These are phyloP conservation scores for Flagelloscypha sp. DNA, from an alignment of 768 basidiomycete genomes.

Conservation along the genomic window DNA sequence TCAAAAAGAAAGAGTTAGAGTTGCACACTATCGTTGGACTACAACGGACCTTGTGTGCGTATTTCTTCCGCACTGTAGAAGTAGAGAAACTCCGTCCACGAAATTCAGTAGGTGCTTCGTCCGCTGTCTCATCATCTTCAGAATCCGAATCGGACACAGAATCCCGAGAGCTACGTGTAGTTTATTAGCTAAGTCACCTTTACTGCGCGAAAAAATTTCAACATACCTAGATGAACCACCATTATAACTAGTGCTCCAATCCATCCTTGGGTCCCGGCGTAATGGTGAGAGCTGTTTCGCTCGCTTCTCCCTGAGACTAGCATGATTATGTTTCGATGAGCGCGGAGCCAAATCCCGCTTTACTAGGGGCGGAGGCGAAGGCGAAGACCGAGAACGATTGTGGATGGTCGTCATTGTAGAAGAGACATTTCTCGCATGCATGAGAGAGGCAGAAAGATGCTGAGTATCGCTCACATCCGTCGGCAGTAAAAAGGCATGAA, in stretches of 20 bases:
- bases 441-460: no score
- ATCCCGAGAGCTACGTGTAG: slow-evolving; percentile 22
- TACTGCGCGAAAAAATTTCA: slow-evolving; percentile 1
- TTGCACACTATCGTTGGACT: slow-evolving; percentile 20
- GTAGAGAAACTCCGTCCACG: slow-evolving; percentile 37
- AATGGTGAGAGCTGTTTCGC: slow-evolving; percentile 21
- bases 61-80: slow-evolving; percentile 19
- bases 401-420: slow-evolving; percentile 11
- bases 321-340: slow-evolving; percentile 27
- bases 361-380: slow-evolving; percentile 59
- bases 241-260: slow-evolving; percentile 83
- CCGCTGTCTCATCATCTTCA: slow-evolving; percentile 53
- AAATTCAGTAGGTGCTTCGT: slow-evolving; percentile 27
- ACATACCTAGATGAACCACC: slow-evolving; percentile 74
- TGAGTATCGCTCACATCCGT: no score
- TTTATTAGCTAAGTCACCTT: background rate
- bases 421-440: no score
- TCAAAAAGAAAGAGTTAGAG: slow-evolving; percentile 29
- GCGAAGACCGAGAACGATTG: slow-evolving; percentile 74
- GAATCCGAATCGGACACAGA: slow-evolving; percentile 44
- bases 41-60: slow-evolving; percentile 16
- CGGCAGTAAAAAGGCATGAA: no score
- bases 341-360: slow-evolving; percentile 44
- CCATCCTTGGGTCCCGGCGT: slow-evolving; percentile 26
- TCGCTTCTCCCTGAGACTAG: slow-evolving; percentile 27